phyloP scores from a whole-genome alignment of 805 yeast genomes.

The Candida germanica region DNA sequence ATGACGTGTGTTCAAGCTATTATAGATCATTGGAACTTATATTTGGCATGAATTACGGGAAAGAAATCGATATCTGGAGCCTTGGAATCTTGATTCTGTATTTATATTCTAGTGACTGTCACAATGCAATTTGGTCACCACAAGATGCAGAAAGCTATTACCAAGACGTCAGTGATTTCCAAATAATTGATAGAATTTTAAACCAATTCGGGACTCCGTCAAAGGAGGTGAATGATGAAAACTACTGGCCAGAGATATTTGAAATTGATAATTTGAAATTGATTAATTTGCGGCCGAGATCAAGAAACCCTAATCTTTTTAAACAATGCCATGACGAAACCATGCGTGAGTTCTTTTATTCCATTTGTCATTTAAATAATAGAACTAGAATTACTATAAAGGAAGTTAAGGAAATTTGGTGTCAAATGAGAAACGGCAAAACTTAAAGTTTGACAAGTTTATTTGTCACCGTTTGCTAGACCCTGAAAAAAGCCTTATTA shows the following conservation, averaged over 20 bases:
- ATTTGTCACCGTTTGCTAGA: no score
- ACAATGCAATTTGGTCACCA: conserved; percentile 19
- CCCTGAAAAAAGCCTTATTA: no score
- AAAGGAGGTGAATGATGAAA: conserved; percentile 15
- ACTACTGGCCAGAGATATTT: conserved; percentile 37
- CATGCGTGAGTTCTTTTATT: conserved; percentile 27
- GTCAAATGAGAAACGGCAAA: background rate
- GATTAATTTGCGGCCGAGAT: conserved; percentile 19
- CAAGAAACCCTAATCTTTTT: conserved; percentile 10
- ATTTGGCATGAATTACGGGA: conserved; percentile 56
- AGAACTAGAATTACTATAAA: conserved; percentile 20
- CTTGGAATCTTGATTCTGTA: conserved; percentile 60
- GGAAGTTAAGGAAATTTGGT: conserved; percentile 9
- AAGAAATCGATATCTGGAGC: conserved; percentile 69
- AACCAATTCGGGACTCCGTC: conserved; percentile 61
- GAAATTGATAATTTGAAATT: conserved; percentile 26
- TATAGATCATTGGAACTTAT: conserved; percentile 76
- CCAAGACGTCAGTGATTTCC: conserved; percentile 50
- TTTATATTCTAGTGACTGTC: conserved; percentile 36
- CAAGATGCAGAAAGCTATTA: conserved; percentile 23
- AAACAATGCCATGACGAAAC: conserved; percentile 18
- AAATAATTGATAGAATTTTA: conserved; percentile 54
- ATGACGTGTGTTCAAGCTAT: conserved; percentile 64
- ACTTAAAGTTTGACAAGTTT: no score
- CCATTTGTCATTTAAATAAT: conserved; percentile 39